A percentile compares a stretch with the other conserved stretches of the same genome.
phyloP scores from a whole-genome alignment of 305 asterid genomes.

The Nicotiana rustica region DNA sequence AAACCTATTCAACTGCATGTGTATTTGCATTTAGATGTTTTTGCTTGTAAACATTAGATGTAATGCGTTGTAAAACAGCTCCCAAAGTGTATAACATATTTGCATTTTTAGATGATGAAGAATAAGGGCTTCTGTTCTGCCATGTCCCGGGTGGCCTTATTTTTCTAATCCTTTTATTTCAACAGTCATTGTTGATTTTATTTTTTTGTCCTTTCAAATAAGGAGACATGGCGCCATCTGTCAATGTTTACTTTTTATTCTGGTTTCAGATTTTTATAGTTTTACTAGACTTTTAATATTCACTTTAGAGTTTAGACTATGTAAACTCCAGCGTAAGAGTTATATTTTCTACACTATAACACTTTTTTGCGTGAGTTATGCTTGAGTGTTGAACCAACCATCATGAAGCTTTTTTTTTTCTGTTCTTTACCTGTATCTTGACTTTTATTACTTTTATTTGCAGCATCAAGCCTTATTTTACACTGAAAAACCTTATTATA shows the following conservation, averaged over 20 bases:
- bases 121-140: neutral
- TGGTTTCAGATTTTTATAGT: conserved; percentile 22
- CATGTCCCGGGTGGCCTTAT: neutral
- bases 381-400: neutral
- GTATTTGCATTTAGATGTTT: neutral
- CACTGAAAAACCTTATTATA: neutral
- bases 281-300: neutral
- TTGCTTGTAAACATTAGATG: neutral
- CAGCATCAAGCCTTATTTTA: neutral
- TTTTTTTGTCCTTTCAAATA: conserved; percentile 12
- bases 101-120: neutral
- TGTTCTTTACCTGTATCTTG: neutral
- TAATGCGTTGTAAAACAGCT: neutral
- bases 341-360: neutral
- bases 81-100: neutral
- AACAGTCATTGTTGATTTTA: neutral
- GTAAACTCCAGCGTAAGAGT: neutral
- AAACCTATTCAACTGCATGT: neutral
- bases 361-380: neutral
- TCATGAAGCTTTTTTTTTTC: neutral
- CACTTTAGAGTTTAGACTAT: neutral
- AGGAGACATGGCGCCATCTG: neutral
- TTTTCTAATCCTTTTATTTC: neutral
- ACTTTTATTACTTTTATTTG: neutral
- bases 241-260: neutral